A percentile compares a stretch with the other conserved stretches of the same genome.
phyloP scores from a whole-genome alignment of 176 grass and related monocot genomes.

The Bromus sterilis region DNA sequence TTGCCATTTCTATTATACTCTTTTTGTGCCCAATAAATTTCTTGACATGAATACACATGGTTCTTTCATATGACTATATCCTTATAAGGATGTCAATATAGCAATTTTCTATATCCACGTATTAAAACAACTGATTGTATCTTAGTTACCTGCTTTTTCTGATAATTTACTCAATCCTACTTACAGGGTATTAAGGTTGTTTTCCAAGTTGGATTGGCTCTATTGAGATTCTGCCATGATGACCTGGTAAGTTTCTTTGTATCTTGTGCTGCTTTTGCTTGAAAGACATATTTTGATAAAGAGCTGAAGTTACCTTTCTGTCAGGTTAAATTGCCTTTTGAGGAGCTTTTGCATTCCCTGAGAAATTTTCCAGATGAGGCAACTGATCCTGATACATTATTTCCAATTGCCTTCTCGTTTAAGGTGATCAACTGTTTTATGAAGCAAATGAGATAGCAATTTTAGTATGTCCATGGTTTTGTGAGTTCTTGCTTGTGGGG shows the following conservation, averaged over 20 bases:
- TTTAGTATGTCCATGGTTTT: background rate
- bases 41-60: background rate
- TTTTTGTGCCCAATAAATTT: background rate
- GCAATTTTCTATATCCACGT: background rate
- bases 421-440: slow-evolving; percentile 50
- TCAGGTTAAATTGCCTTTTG: slow-evolving; percentile 93
- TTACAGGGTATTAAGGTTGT: slow-evolving; percentile 82
- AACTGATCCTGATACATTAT: slow-evolving; percentile 70
- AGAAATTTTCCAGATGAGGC: slow-evolving; percentile 88
- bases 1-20: background rate
- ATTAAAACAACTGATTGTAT: background rate
- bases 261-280: background rate
- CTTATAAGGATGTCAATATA: background rate
- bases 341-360: slow-evolving; percentile 71
- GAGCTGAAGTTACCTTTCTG: background rate
- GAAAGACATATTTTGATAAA: background rate
- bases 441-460: background rate
- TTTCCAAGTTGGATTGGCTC: slow-evolving; percentile 86
- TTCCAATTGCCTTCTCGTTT: slow-evolving; percentile 77
- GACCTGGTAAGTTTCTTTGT: slow-evolving; percentile 61
- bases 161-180: background rate
- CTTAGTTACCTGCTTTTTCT: slow-evolving; percentile 10
- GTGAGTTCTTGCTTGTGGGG: background rate
- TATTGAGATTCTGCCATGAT: slow-evolving; percentile 86
- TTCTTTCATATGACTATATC: background rate